Evolutionary conservation across 179 eudicot species (phyloP).

Genomic region (Beta macrorhiza): DNA sequence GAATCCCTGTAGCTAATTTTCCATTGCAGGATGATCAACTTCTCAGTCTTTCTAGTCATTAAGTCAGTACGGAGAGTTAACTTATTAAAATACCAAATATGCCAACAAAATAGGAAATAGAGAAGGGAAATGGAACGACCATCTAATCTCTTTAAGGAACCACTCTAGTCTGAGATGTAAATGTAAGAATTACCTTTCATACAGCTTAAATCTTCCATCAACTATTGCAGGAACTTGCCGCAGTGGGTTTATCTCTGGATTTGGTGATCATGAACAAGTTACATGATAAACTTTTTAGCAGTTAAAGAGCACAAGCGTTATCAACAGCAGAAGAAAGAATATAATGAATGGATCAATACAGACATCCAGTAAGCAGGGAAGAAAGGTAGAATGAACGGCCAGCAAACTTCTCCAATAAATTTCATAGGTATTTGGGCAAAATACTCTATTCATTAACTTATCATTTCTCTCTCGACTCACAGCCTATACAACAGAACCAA

Average conservation of each 20-base stretch:
- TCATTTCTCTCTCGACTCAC: neutral
- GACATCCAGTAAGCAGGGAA: neutral
- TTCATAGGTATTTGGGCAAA: neutral
- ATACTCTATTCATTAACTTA: neutral
- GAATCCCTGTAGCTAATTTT: neutral
- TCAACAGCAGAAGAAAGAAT: neutral
- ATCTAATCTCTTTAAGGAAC: neutral
- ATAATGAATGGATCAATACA: neutral
- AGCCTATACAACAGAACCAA: neutral
- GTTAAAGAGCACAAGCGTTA: neutral
- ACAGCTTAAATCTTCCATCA: slow-evolving; percentile 46
- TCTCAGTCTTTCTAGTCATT: neutral
- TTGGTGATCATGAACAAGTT: slow-evolving; percentile 9
- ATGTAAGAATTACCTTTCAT: slow-evolving; percentile 37
- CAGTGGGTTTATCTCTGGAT: slow-evolving; percentile 43
- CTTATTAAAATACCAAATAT: neutral
- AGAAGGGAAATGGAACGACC: neutral
- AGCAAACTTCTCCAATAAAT: neutral
- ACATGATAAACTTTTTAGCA: neutral
- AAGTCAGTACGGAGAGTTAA: neutral
- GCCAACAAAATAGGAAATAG: neutral
- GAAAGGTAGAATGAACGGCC: neutral
- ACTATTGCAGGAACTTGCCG: slow-evolving; percentile 44
- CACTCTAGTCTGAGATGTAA: neutral
- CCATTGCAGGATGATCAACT: neutral